Conservation (phyloP, 177 flowering plant species). For the Vitis hybrid region DNA sequence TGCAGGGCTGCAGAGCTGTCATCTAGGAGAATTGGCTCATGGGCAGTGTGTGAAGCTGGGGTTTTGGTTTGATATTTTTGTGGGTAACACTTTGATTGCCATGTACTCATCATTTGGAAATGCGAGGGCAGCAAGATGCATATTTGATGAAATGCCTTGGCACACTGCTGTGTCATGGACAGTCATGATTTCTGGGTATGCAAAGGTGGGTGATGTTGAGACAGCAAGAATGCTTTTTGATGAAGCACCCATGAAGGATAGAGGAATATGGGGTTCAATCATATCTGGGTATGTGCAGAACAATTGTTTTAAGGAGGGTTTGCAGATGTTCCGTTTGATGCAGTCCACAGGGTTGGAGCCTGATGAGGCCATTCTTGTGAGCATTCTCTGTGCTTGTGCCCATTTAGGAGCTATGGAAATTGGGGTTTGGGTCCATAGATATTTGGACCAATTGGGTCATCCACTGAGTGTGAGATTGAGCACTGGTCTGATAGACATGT, state of each 20-base stretch:
- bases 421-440: conserved; percentile 57
- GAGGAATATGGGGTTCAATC: conserved; percentile 59
- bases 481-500: conserved; percentile 58
- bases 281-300: conserved; percentile 58
- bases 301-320: conserved; percentile 55
- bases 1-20: conserved; percentile 18
- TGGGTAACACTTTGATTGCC: conserved; percentile 43
- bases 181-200: conserved; percentile 55
- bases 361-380: conserved; percentile 50
- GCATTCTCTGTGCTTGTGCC: conserved; percentile 57
- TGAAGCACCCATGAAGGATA: conserved; percentile 48
- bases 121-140: conserved; percentile 29
- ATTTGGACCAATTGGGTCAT: conserved; percentile 18
- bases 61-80: conserved; percentile 33
- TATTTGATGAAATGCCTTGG: conserved; percentile 45
- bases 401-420: conserved; percentile 53
- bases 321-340: conserved; percentile 49
- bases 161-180: conserved; percentile 49
- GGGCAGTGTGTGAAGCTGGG: conserved; percentile 40
- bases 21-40: conserved; percentile 40
- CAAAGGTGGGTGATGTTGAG: conserved; percentile 43
- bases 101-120: conserved; percentile 39
- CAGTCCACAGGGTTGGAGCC: conserved; percentile 37
- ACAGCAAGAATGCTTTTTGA: conserved; percentile 51
- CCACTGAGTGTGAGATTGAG: conserved; percentile 27